Evolutionary conservation across 1,139 yeast genomes (phyloP).

Genomic region (Lodderomyces pseudojiufengensis): DNA sequence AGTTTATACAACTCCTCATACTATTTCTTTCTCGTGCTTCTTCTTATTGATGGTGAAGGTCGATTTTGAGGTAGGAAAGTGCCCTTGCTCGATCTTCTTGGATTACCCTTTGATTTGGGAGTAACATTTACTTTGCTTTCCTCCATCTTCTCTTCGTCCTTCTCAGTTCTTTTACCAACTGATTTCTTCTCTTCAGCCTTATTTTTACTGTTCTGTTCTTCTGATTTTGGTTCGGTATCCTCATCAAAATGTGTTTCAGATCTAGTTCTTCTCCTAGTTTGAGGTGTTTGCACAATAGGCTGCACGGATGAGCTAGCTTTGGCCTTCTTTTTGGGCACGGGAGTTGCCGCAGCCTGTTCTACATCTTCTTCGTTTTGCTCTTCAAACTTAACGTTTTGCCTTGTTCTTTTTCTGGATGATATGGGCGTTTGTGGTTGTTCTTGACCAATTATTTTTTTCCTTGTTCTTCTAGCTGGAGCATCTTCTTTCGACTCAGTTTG

Average conservation of each 20-base stretch:
- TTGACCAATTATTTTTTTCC: conserved; percentile 13
- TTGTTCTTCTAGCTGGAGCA: conserved; percentile 13
- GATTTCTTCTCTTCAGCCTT: conserved; percentile 11
- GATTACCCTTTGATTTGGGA: conserved; percentile 15
- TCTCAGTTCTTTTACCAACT: conserved; percentile 10
- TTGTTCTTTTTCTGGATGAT: conserved; percentile 25
- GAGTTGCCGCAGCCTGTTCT: conserved; percentile 14
- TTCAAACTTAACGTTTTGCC: conserved; percentile 24
- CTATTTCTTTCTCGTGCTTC: conserved; percentile 26
- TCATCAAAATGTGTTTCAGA: conserved; percentile 25
- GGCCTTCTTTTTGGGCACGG: conserved; percentile 11
- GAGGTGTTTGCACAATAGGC: conserved; percentile 15
- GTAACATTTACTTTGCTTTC: conserved; percentile 7
- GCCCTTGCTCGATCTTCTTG: conserved; percentile 26
- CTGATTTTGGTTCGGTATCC: background rate
- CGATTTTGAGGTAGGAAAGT: conserved; percentile 11
- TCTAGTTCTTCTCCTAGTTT: conserved; percentile 22
- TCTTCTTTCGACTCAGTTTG: conserved; percentile 19
- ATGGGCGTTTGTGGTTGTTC: conserved; percentile 13
- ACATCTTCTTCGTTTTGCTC: conserved; percentile 14
- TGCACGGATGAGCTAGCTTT: conserved; percentile 6
- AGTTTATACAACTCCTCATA: background rate
- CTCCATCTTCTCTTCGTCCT: conserved; percentile 7
- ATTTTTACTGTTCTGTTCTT: conserved; percentile 7
- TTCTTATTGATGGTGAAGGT: conserved; percentile 19